Percentiles rank a stretch among this genome's conserved stretches.
phyloP scores from a whole-genome alignment of 306 rosid species.

The Cucurbita moschata region DNA sequence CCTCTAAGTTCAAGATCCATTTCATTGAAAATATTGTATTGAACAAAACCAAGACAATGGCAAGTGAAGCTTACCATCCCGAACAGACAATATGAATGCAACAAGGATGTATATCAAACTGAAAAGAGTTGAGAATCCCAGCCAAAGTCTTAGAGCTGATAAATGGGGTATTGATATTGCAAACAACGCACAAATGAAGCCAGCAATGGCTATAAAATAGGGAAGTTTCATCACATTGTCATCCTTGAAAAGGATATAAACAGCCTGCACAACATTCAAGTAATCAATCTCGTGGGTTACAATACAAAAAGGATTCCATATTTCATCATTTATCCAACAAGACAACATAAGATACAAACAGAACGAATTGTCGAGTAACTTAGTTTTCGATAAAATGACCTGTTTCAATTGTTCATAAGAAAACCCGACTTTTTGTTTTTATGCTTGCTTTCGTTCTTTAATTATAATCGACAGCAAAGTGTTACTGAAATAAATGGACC shows the following conservation, averaged over 20 bases:
- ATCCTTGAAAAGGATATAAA: slow-evolving; percentile 52
- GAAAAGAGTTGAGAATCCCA: slow-evolving; percentile 75
- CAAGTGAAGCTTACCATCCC: slow-evolving; percentile 55
- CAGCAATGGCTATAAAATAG: slow-evolving; percentile 57
- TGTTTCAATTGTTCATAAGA: neutral
- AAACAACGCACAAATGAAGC: slow-evolving; percentile 66
- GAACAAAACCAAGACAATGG: neutral
- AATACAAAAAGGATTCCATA: neutral
- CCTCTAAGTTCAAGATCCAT: neutral
- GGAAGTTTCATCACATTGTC: slow-evolving; percentile 68
- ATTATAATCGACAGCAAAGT: neutral
- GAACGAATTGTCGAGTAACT: neutral
- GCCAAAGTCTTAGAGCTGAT: slow-evolving; percentile 84
- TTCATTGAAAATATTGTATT: neutral
- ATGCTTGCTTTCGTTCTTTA: neutral
- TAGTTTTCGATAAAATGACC: neutral
- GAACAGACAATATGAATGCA: slow-evolving; percentile 45
- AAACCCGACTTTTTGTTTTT: neutral
- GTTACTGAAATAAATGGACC: neutral
- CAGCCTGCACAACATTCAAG: slow-evolving; percentile 39
- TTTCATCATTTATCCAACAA: neutral
- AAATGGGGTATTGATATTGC: slow-evolving; percentile 86
- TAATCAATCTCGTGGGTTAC: neutral
- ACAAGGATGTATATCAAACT: slow-evolving; percentile 47
- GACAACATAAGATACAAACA: neutral